phyloP scores from a whole-genome alignment of 352 stramenopile genomes.

The Phytophthora lateralis region DNA sequence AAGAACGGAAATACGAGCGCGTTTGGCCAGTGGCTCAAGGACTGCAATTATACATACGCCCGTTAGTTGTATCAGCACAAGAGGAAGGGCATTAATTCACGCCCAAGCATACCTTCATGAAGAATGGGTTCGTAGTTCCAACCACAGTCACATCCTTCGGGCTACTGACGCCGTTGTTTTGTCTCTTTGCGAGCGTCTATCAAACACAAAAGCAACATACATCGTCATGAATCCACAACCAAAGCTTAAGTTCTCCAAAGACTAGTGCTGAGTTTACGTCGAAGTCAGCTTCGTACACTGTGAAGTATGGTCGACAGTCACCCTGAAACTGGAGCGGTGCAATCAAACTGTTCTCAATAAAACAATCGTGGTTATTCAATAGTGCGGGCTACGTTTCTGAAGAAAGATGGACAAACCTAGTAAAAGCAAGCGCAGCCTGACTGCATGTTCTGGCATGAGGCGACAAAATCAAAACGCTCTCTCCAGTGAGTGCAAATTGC shows the following conservation, averaged over 20 bases:
- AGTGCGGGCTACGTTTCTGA: background rate
- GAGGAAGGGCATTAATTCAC: background rate
- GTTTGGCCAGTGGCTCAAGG: constrained; percentile 81
- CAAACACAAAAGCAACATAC: constrained; percentile 2
- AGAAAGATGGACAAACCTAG: constrained; percentile 46
- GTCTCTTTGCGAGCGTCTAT: constrained; percentile 57
- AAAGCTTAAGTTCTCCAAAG: background rate
- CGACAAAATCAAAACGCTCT: constrained; percentile 81
- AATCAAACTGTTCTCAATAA: constrained; percentile 61
- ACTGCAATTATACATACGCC: constrained; percentile 29
- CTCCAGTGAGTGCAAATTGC: constrained; percentile 85
- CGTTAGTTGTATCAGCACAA: background rate
- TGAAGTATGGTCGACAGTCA: constrained; percentile 87
- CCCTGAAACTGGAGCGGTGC: constrained; percentile 78
- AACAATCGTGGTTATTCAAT: background rate
- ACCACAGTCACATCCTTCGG: constrained; percentile 65
- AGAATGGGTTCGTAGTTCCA: constrained; percentile 88
- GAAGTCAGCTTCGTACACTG: constrained; percentile 88
- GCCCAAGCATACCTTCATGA: constrained; percentile 67
- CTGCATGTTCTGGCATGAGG: constrained; percentile 82
- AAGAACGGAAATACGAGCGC: constrained; percentile 81
- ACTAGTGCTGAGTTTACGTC: constrained; percentile 48
- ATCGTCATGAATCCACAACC: constrained; percentile 3
- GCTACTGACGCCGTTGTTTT: constrained; percentile 56
- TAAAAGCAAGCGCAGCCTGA: constrained; percentile 80